Conservation (phyloP, 2,329 filamentous ascomycete species). For the Aspergillus flavus region DNA sequence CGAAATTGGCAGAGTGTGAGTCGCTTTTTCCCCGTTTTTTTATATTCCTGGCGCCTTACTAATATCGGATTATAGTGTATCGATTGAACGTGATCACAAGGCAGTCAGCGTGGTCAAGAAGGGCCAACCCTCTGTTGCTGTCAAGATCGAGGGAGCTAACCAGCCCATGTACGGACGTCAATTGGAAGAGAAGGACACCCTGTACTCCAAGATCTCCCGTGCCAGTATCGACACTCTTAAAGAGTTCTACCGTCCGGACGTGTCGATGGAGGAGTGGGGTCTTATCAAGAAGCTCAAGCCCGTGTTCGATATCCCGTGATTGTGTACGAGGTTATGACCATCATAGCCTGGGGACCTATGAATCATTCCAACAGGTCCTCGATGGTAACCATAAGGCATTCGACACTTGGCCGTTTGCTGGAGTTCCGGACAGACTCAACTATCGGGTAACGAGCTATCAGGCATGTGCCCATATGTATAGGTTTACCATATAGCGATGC, state of each 20-base stretch:
- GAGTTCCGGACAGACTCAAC: neutral
- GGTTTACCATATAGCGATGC: constrained; percentile 10
- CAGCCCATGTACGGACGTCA: constrained; percentile 95
- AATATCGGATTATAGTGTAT: constrained; percentile 62
- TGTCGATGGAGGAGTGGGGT: constrained; percentile 90
- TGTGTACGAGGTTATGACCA: neutral
- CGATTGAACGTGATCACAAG: constrained; percentile 98
- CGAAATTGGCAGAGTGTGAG: constrained; percentile 88
- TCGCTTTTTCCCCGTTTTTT: constrained; percentile 28
- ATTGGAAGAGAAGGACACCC: constrained; percentile 82
- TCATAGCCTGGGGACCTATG: neutral
- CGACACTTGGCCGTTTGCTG: neutral
- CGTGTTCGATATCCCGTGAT: constrained; percentile 80
- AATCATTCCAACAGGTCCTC: neutral
- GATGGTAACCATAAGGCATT: neutral
- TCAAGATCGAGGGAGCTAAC: constrained; percentile 94
- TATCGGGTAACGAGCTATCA: neutral
- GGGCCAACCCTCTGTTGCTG: constrained; percentile 92
- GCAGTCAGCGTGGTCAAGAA: constrained; percentile 89
- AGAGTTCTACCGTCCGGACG: constrained; percentile 88
- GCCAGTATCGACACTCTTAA: constrained; percentile 92
- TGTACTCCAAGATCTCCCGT: constrained; percentile 87
- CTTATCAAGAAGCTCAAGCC: constrained; percentile 95
- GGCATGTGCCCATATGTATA: neutral
- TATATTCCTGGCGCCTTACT: constrained; percentile 19